Percentiles rank a stretch among this genome's conserved stretches.
phyloP scores from a whole-genome alignment of 306 rosid genomes.

The Sphenostylis stenocarpa region DNA sequence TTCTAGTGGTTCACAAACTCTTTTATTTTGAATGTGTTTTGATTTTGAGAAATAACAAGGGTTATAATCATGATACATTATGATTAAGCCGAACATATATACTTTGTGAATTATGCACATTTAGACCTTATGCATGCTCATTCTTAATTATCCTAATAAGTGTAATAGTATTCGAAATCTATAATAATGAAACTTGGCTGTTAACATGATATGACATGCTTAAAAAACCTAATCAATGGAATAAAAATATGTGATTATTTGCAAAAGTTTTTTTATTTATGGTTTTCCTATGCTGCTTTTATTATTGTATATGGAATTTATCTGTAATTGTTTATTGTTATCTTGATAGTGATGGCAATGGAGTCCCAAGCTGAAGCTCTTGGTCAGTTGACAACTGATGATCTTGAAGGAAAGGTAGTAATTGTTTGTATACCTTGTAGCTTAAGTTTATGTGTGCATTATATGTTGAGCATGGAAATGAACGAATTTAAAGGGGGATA shows the following conservation, averaged over 20 bases:
- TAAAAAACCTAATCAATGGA: background rate
- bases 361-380: slow-evolving; percentile 98
- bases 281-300: slow-evolving; percentile 10
- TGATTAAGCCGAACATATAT: background rate
- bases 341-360: slow-evolving; percentile 78
- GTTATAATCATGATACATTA: background rate
- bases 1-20: background rate
- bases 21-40: slow-evolving; percentile 3
- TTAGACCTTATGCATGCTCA: slow-evolving; percentile 14
- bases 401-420: slow-evolving; percentile 90
- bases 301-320: slow-evolving; percentile 10
- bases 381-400: slow-evolving; percentile 87
- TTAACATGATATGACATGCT: slow-evolving; percentile 14
- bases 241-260: background rate
- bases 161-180: slow-evolving; percentile 5
- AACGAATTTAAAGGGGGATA: slow-evolving; percentile 31
- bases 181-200: background rate
- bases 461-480: slow-evolving; percentile 49
- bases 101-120: slow-evolving; percentile 8
- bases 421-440: background rate
- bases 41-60: slow-evolving; percentile 3
- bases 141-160: slow-evolving; percentile 16
- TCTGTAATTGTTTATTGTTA: slow-evolving; percentile 21
- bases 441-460: slow-evolving; percentile 34
- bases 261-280: background rate